phyloP scores from a whole-genome alignment of 352 stramenopile species.

The Phytophthora pini region DNA sequence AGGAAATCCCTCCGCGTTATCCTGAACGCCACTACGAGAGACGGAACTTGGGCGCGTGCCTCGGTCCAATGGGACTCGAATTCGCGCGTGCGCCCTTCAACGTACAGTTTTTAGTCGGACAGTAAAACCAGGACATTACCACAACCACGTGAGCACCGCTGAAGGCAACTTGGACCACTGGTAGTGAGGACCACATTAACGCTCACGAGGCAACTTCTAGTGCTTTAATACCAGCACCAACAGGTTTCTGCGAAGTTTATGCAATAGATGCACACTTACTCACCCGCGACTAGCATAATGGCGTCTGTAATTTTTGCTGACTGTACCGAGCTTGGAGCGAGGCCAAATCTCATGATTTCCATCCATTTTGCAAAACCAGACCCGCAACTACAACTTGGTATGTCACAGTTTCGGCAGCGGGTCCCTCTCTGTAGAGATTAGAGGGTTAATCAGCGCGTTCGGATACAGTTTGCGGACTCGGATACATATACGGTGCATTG shows the following conservation, averaged over 20 bases:
- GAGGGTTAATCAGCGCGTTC: slow-evolving; percentile 22
- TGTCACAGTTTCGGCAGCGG: slow-evolving; percentile 24
- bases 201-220: background rate
- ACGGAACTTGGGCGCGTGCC: slow-evolving; percentile 25
- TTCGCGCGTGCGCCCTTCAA: slow-evolving; percentile 10
- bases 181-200: background rate
- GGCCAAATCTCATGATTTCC: slow-evolving; percentile 16
- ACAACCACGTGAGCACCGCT: slow-evolving; percentile 17
- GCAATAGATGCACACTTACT: background rate
- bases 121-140: slow-evolving; percentile 26
- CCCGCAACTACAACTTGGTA: slow-evolving; percentile 24
- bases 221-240: background rate
- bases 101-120: slow-evolving; percentile 32
- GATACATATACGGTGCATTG: slow-evolving; percentile 5
- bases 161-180: slow-evolving; percentile 6
- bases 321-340: slow-evolving; percentile 2
- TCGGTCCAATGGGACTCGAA: slow-evolving; percentile 24
- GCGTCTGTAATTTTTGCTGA: slow-evolving; percentile 12
- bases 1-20: slow-evolving; percentile 14
- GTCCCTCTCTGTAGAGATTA: slow-evolving; percentile 33
- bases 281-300: slow-evolving; percentile 7
- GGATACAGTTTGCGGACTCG: background rate
- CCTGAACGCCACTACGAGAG: slow-evolving; percentile 17
- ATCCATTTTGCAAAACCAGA: slow-evolving; percentile 17
- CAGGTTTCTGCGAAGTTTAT: background rate